Percentiles rank a stretch among this genome's conserved stretches.
phyloP scores from a whole-genome alignment of 164 flowering plant species.

The Tetrastigma voinierianum region DNA sequence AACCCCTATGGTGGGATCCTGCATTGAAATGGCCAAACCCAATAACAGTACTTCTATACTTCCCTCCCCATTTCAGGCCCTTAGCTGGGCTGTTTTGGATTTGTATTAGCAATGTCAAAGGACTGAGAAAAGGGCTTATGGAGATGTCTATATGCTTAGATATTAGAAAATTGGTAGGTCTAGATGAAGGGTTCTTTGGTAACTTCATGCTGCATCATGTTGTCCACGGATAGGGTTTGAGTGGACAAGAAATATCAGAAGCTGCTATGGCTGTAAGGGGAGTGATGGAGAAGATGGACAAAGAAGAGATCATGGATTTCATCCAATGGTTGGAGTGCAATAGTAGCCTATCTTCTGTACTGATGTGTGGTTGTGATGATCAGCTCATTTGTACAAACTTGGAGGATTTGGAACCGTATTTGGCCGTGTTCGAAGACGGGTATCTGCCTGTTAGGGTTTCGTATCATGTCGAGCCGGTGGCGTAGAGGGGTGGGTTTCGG shows the following conservation, averaged over 20 bases:
- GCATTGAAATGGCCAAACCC: constrained; percentile 36
- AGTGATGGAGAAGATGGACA: constrained; percentile 27
- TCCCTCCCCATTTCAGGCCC: constrained; percentile 48
- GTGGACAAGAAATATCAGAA: constrained; percentile 14
- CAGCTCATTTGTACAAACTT: constrained; percentile 43
- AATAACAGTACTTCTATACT: neutral
- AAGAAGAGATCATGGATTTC: constrained; percentile 43
- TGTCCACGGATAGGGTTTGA: constrained; percentile 23
- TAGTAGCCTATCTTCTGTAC: constrained; percentile 1
- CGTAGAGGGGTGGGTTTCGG: constrained; percentile 45
- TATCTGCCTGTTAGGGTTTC: constrained; percentile 38
- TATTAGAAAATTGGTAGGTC: constrained; percentile 37
- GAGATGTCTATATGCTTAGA: constrained; percentile 53
- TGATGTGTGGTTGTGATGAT: constrained; percentile 29
- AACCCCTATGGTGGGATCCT: constrained; percentile 44
- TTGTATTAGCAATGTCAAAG: constrained; percentile 45
- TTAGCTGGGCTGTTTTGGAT: constrained; percentile 61
- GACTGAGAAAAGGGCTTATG: constrained; percentile 30
- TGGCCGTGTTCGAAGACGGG: constrained; percentile 32
- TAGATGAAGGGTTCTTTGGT: constrained; percentile 57
- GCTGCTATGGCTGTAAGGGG: constrained; percentile 36
- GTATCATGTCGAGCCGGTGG: constrained; percentile 41
- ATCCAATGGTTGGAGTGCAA: constrained; percentile 45
- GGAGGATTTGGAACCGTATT: constrained; percentile 31
- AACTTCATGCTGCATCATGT: constrained; percentile 58